Percentiles rank a stretch among this genome's conserved stretches.
Evolutionary conservation across 805 yeast species (phyloP).

Genomic region (Teunomyces pallodes): DNA sequence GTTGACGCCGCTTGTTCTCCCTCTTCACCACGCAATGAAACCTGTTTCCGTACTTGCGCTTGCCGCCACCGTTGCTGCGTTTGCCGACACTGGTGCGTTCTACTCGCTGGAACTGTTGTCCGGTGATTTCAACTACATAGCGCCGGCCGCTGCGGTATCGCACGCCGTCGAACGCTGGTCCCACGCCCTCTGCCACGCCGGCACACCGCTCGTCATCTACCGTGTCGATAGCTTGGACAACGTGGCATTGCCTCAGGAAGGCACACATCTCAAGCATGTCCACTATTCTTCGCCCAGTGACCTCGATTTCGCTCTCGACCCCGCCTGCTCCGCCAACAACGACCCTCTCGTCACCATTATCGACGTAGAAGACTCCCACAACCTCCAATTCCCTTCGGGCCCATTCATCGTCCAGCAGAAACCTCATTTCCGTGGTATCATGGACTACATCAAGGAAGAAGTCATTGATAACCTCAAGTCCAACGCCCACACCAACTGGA

Average conservation of each 20-base stretch:
- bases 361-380: conserved; percentile 18
- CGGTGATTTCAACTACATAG: conserved; percentile 17
- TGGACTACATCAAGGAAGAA: conserved; percentile 22
- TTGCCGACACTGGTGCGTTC: conserved; percentile 23
- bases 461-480: conserved; percentile 15
- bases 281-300: conserved; percentile 15
- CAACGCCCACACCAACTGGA: conserved; percentile 10
- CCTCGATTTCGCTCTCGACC: conserved; percentile 17
- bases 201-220: conserved; percentile 20
- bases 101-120: conserved; percentile 15
- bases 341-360: conserved; percentile 7
- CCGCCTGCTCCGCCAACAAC: conserved; percentile 7
- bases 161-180: conserved; percentile 15
- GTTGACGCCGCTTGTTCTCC: not conserved
- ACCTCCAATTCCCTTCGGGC: conserved; percentile 4
- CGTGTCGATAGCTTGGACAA: conserved; percentile 21
- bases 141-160: conserved; percentile 19
- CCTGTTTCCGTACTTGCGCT: conserved; percentile 8
- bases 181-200: conserved; percentile 16
- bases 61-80: conserved; percentile 15
- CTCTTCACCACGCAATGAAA: conserved; percentile 7
- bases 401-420: conserved; percentile 25
- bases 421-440: conserved; percentile 26
- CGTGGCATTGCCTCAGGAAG: conserved; percentile 3
- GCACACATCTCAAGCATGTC: conserved; percentile 17